Conservation (phyloP, 2,329 filamentous ascomycete species). For the Colletotrichum shisoi region DNA sequence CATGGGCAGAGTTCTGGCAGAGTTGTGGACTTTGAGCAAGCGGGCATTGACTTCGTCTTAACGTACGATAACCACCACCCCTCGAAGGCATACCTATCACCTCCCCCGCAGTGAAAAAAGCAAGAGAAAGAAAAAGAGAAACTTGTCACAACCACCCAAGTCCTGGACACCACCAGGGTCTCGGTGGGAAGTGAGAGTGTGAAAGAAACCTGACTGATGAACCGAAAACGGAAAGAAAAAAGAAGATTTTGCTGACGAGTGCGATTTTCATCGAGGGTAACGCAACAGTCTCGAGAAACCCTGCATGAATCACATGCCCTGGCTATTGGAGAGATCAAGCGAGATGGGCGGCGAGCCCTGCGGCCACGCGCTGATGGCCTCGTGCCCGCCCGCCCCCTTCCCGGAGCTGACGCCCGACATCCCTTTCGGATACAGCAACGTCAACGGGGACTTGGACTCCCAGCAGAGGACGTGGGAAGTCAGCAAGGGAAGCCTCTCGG, state of each 20-base stretch:
- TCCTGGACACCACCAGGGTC: slow-evolving; percentile 30
- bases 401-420: slow-evolving; percentile 58
- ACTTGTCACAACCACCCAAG: slow-evolving; percentile 28
- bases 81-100: slow-evolving; percentile 71
- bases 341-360: slow-evolving; percentile 73
- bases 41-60: slow-evolving; percentile 89
- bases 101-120: slow-evolving; percentile 62
- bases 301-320: slow-evolving; percentile 90
- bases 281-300: slow-evolving; percentile 82
- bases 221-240: slow-evolving; percentile 38
- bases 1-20: slow-evolving; percentile 46
- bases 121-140: slow-evolving; percentile 29
- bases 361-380: slow-evolving; percentile 93
- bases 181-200: slow-evolving; percentile 31
- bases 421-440: slow-evolving; percentile 60
- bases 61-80: slow-evolving; percentile 73
- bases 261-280: slow-evolving; percentile 48
- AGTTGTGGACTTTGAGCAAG: slow-evolving; percentile 76
- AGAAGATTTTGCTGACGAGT: slow-evolving; percentile 55
- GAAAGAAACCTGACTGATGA: slow-evolving; percentile 6
- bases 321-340: slow-evolving; percentile 69
- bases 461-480: slow-evolving; percentile 81
- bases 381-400: slow-evolving; percentile 77
- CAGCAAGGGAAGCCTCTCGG: slow-evolving; percentile 77
- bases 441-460: slow-evolving; percentile 53